These are phyloP conservation scores for Cinnamomum chago DNA, from an alignment of 164 flowering plant genomes.

Conservation along the genomic window DNA sequence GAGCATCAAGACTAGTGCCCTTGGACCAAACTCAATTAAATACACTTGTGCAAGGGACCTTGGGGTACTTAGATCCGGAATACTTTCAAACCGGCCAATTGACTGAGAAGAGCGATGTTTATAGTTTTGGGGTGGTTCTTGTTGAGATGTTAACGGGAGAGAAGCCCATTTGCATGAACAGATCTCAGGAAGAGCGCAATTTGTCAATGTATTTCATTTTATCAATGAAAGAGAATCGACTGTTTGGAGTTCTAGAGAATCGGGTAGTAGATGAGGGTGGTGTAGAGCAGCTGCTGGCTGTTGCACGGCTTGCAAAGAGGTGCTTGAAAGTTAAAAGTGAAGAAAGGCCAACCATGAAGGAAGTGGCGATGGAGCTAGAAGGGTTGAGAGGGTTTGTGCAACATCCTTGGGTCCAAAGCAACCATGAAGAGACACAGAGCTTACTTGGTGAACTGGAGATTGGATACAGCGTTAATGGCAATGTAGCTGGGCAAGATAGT, in stretches of 20 bases:
- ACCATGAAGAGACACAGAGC: neutral
- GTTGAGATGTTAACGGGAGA: slow-evolving; percentile 13
- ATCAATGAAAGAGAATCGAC: slow-evolving; percentile 2
- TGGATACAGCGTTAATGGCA: neutral
- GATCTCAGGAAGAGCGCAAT: neutral
- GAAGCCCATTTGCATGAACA: neutral
- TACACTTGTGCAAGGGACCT: slow-evolving; percentile 13
- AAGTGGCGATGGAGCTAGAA: slow-evolving; percentile 2
- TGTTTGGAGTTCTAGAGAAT: neutral
- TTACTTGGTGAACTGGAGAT: neutral
- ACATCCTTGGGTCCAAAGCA: slow-evolving; percentile 1
- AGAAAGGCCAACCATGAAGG: neutral
- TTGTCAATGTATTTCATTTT: slow-evolving; percentile 1
- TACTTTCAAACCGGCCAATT: slow-evolving; percentile 10
- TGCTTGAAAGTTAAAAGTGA: slow-evolving; percentile 2
- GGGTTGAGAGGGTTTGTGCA: neutral
- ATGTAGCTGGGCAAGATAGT: neutral
- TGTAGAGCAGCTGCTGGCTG: neutral
- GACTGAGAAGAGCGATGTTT: slow-evolving; percentile 19
- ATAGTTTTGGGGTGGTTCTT: slow-evolving; percentile 19
- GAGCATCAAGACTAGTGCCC: slow-evolving; percentile 4
- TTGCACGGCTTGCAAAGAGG: slow-evolving; percentile 5
- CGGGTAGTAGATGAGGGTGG: neutral
- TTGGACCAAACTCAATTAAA: slow-evolving; percentile 7
- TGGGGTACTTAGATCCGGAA: slow-evolving; percentile 17